phyloP scores from a whole-genome alignment of 495 filamentous ascomycete genomes.

The Pseudotulostoma volvatum region DNA sequence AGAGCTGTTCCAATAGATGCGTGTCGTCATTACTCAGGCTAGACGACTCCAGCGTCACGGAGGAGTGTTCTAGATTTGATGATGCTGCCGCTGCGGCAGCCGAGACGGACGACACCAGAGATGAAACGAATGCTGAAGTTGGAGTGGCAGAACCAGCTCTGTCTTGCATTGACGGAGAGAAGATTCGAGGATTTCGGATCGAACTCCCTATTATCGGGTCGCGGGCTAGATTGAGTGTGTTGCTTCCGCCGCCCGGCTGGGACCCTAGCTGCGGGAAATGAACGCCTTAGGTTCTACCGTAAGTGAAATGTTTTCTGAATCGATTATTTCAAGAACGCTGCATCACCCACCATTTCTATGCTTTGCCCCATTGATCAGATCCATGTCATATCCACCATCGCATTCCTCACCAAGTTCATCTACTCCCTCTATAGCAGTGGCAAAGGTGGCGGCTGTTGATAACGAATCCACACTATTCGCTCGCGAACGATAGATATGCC shows the following conservation, averaged over 20 bases:
- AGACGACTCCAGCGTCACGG: conserved; percentile 21
- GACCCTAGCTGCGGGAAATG: too few species aligned
- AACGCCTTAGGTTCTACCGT: too few species aligned
- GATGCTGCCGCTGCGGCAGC: conserved; percentile 25
- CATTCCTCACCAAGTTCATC: conserved; percentile 24
- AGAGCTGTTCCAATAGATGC: conserved; percentile 57
- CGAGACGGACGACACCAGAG: conserved; percentile 23
- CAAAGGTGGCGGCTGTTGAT: conserved; percentile 68
- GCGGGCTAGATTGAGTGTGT: conserved; percentile 10
- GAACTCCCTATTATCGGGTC: conserved; percentile 7
- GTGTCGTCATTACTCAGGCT: conserved; percentile 51
- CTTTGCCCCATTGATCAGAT: too few species aligned
- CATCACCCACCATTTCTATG: too few species aligned
- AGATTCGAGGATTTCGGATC: conserved; percentile 8
- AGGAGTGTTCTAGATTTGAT: conserved; percentile 14
- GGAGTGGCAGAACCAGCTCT: conserved; percentile 13
- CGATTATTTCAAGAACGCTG: too few species aligned
- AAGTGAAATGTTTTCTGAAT: too few species aligned
- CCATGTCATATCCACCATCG: conserved; percentile 10
- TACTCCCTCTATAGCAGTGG: conserved; percentile 59
- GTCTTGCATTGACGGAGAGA: neutral
- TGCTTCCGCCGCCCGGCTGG: too few species aligned
- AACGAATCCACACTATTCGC: conserved; percentile 49
- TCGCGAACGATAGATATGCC: conserved; percentile 18
- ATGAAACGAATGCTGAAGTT: conserved; percentile 10